phyloP scores from a whole-genome alignment of 73 alveolate genomes.

The Uronychia setigera region DNA sequence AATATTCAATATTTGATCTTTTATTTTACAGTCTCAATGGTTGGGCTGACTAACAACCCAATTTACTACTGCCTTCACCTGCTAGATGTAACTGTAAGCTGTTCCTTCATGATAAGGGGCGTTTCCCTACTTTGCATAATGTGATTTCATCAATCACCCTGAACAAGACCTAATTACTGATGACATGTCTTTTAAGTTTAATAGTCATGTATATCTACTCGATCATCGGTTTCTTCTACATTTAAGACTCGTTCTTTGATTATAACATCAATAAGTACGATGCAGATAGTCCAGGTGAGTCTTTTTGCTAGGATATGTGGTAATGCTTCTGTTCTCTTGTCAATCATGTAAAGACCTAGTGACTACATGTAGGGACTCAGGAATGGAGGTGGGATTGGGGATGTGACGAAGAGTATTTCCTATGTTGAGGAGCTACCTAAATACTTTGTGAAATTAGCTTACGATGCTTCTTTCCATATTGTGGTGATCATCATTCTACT shows the following conservation, averaged over 20 bases:
- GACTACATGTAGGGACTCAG: conserved; percentile 84
- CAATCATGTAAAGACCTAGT: conserved; percentile 41
- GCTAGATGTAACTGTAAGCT: conserved; percentile 33
- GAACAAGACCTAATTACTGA: not conserved
- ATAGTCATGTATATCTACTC: conserved; percentile 44
- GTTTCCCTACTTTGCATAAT: conserved; percentile 35
- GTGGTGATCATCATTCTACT: conserved; percentile 15
- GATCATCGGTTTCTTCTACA: conserved; percentile 57
- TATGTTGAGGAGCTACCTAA: conserved; percentile 11
- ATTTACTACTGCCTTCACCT: conserved; percentile 51
- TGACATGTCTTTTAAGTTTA: conserved; percentile 17
- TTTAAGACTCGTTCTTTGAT: conserved; percentile 37
- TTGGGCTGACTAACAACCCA: conserved; percentile 45
- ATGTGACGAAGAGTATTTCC: conserved; percentile 58
- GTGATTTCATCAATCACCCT: conserved; percentile 27
- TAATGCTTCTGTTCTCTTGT: conserved; percentile 81
- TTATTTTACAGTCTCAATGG: conserved; percentile 45
- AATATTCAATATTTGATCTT: conserved; percentile 52
- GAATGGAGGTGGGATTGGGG: conserved; percentile 98
- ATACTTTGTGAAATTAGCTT: not conserved
- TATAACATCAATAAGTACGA: conserved; percentile 21
- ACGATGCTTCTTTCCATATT: conserved; percentile 15
- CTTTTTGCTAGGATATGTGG: conserved; percentile 68
- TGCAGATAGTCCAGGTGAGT: conserved; percentile 51
- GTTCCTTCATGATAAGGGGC: conserved; percentile 5